Base-by-base conservation (phyloP, 2,329 filamentous ascomycete genomes). In the Fusarium sp. region DNA sequence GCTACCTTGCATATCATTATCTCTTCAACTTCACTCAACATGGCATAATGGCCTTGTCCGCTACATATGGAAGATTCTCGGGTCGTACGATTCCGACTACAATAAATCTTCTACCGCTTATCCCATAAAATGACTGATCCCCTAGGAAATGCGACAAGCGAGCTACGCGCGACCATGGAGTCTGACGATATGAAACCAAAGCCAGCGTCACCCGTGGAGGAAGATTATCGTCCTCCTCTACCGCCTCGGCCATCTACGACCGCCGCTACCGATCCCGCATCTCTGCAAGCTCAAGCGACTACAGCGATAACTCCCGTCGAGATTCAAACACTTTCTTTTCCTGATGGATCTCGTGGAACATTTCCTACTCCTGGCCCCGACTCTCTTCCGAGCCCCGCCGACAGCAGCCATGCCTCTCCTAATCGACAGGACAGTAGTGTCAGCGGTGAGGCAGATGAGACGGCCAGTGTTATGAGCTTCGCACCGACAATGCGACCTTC, bases 271-370 rank as follows among this genome's bases (percentile, higher is more conserved):
- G 78, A 86, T 64, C 11, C 81, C 45, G 71, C 79, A 79, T 67
- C 80, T 78, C 75, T 84, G 56, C 84, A 83, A 68, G 90, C 91
- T 3, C 90, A 89, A 62, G 89, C 95, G 48, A 98, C 95, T 5
- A 98, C 94, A 1, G 94, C 94, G 11, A 76, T 98, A 15, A 95
- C 94, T 1, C 87, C 93, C 17, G 86, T 94, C 66, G 94, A 95
- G 71, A 91, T 95, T 57, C 91, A 93, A 72, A 93, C 92, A 0
- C 85, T 95, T 50, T 90, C 90, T 2, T 91, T 92, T 67, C 89
- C 89, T 13, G 92, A 93, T 77, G 89, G 88, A 62, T 88, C 88
- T 20, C 85, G 88, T 62, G 90, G 91, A 38, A 90, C 87, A 2
- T 91, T 91, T 73, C 80, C 85, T 49, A 82, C 78, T 22, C 77